Evolutionary conservation across 179 eudicot genomes (phyloP).

Genomic region (Patellifolia procumbens): DNA sequence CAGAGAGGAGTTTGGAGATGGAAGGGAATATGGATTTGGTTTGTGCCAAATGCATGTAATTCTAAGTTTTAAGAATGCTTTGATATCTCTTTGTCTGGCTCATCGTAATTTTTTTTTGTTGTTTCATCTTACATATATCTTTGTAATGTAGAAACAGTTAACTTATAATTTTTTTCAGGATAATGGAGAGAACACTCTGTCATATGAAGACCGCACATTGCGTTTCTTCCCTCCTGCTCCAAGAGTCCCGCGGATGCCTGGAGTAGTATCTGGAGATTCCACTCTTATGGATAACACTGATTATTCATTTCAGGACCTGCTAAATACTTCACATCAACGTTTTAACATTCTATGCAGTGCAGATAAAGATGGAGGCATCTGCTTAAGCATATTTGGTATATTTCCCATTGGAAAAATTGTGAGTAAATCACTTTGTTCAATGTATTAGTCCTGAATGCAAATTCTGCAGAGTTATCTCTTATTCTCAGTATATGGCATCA

Average conservation of each 20-base stretch:
- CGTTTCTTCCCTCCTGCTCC: slow-evolving; percentile 97
- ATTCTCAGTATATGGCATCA: not conserved
- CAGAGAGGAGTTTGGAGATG: not conserved
- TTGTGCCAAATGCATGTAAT: not conserved
- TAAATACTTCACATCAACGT: slow-evolving; percentile 73
- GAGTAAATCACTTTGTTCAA: slow-evolving; percentile 39
- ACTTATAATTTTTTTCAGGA: slow-evolving; percentile 43
- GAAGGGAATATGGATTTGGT: not conserved
- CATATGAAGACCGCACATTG: slow-evolving; percentile 91
- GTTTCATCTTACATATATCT: not conserved
- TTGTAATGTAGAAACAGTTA: not conserved
- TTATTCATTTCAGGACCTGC: slow-evolving; percentile 64
- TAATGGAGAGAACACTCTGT: slow-evolving; percentile 31
- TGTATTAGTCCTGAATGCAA: slow-evolving; percentile 2
- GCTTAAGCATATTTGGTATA: slow-evolving; percentile 95
- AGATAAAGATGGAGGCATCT: slow-evolving; percentile 79
- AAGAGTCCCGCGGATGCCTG: slow-evolving; percentile 77
- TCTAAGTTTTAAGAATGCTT: slow-evolving; percentile 4
- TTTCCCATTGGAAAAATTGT: slow-evolving; percentile 92
- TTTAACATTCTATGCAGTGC: slow-evolving; percentile 91
- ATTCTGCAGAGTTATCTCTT: not conserved
- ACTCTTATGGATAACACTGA: slow-evolving; percentile 79
- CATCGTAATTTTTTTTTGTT: not conserved
- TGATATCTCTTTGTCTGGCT: not conserved
- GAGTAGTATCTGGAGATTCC: slow-evolving; percentile 81